Evolutionary conservation across 441 rosid species (phyloP).

Genomic region (Erodium chrysanthum): DNA sequence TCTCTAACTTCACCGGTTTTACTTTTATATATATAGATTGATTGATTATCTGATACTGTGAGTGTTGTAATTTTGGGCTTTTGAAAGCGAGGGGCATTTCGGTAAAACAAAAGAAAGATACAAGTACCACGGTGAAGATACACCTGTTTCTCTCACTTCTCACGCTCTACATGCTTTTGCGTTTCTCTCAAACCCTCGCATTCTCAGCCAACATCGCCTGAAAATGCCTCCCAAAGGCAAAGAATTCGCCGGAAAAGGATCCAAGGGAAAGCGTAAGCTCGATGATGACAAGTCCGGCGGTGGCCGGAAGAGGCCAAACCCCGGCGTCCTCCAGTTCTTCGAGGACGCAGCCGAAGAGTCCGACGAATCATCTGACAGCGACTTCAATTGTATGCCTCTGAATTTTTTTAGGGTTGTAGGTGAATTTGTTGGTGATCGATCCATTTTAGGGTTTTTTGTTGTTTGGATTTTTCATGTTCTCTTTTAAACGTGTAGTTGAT

Average conservation of each 20-base stretch:
- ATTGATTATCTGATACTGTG: too few relatives aligned
- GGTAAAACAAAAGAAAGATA: too few relatives aligned
- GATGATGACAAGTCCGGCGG: constrained; percentile 36
- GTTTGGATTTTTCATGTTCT: neutral
- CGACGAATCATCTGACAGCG: constrained; percentile 32
- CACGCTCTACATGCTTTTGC: neutral
- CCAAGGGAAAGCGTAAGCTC: constrained; percentile 36
- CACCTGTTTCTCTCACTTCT: too few relatives aligned
- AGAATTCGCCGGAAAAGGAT: constrained; percentile 26
- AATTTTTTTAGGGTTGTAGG: neutral
- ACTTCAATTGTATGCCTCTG: constrained; percentile 24
- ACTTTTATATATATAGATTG: too few relatives aligned
- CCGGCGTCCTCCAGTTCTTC: constrained; percentile 62
- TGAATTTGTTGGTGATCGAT: neutral
- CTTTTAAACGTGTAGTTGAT: neutral
- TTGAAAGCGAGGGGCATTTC: too few relatives aligned
- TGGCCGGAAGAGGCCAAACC: constrained; percentile 37
- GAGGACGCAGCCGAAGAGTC: constrained; percentile 51
- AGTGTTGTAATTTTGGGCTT: too few relatives aligned
- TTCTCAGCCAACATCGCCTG: neutral
- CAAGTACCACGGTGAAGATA: too few relatives aligned
- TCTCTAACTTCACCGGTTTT: too few relatives aligned
- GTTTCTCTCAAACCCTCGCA: neutral
- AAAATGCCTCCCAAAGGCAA: constrained; percentile 26
- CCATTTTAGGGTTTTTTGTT: neutral